phyloP scores from a whole-genome alignment of 129 eudicot genomes.

The Sambucus nigra region DNA sequence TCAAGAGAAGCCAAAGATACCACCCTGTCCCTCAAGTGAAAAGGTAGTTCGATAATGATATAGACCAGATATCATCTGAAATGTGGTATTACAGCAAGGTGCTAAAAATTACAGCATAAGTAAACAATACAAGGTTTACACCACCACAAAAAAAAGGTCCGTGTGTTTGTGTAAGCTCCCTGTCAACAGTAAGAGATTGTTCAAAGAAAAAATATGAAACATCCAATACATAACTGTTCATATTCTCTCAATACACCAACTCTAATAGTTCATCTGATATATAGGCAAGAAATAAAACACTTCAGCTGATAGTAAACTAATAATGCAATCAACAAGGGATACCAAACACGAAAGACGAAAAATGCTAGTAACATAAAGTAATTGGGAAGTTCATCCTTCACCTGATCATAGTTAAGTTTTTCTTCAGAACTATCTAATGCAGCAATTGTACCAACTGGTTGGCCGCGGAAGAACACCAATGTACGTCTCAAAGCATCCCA shows the following conservation, averaged over 20 bases:
- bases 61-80: too few relatives aligned
- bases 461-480: slow-evolving; percentile 74
- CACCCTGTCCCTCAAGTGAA: too few relatives aligned
- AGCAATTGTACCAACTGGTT: slow-evolving; percentile 94
- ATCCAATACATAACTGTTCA: background rate
- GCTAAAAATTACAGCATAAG: too few relatives aligned
- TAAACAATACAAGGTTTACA: too few relatives aligned
- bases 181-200: background rate
- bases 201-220: background rate
- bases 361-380: background rate
- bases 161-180: too few relatives aligned
- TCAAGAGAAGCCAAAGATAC: too few relatives aligned
- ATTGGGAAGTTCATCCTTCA: slow-evolving; percentile 7
- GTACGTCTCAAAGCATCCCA: slow-evolving; percentile 82
- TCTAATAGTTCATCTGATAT: background rate
- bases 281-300: background rate
- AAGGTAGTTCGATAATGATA: too few relatives aligned
- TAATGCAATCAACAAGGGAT: background rate
- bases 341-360: background rate
- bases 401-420: slow-evolving; percentile 93
- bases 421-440: slow-evolving; percentile 90
- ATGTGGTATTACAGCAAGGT: too few relatives aligned
- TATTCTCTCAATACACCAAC: background rate
- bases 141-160: too few relatives aligned
- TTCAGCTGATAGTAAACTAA: background rate